Base-by-base conservation (phyloP, 306 rosid species). In the Echinosophora koreensis region DNA sequence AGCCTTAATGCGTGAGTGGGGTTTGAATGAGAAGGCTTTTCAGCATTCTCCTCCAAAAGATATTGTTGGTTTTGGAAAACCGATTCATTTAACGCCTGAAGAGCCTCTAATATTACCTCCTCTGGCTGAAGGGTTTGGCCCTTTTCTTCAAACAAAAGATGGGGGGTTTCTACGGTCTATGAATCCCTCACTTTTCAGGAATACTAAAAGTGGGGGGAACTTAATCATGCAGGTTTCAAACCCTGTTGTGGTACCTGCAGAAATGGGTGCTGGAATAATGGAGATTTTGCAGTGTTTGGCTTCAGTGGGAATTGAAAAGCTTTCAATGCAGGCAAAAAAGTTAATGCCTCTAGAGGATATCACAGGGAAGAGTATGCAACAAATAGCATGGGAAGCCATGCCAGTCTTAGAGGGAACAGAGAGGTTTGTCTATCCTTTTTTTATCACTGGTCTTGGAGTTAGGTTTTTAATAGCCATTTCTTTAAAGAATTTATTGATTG, bases 291-390 rank as follows among this genome's bases (percentile, higher is more conserved):
- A 88, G 84, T 66, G 82, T 71, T 85, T 92, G 81, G 97, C 94
- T 44, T 89, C 97, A 9, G 82, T 83, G 32, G 99, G 99, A 78
- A 88, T 95, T 69, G 97, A 95, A 82, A 95, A 90, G 83, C 99
- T 95, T 83, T 90, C 99, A 1, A 86, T 86, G 89, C 99, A 90
- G 81, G 97, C 99, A 47, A 90, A 84, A 35, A 92, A 89, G 92
- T 82, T 89, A 60, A 89, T 95, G 97, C 97, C 97, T 47, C 81
- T 95, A 70, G 96, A 95, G 82, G 97, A 92, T 63, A 87, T 95
- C 68, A 88, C 99, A 55, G 97, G 99, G 68, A 95, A 92, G 83
- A 92, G 93, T 27, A 90, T 92, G 89, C 93, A 90, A 61, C 97
- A 92, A 80, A 87, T 95, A 76, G 96, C 97, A 42, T 82, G 97